Percentiles rank a stretch among this genome's conserved stretches.
Conservation (phyloP, 2,329 filamentous ascomycete genomes). For the Fusarium brevicatenulatum region DNA sequence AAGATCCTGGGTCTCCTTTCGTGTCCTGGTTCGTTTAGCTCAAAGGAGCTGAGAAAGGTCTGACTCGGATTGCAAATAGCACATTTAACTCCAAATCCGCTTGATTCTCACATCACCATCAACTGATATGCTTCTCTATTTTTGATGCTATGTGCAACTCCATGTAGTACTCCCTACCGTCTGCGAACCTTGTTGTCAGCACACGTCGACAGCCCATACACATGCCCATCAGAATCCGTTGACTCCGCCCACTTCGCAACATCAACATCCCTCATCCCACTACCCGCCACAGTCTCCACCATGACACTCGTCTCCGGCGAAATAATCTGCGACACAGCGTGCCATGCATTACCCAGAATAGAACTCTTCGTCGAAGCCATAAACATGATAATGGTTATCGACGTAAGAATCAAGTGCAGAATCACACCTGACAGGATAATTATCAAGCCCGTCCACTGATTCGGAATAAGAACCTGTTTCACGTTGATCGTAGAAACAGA, state of each 20-base stretch:
- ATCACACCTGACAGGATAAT: not conserved
- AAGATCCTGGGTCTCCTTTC: accelerated
- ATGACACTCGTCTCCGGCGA: slow-evolving; percentile 3
- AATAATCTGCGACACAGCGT: slow-evolving; percentile 16
- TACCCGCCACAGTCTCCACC: not conserved
- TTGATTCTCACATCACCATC: accelerated
- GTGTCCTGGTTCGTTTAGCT: accelerated
- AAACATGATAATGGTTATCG: not conserved
- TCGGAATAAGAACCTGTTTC: not conserved
- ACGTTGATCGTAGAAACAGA: not conserved
- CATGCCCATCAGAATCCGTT: not conserved
- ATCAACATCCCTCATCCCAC: slow-evolving; percentile 4
- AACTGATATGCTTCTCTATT: accelerated
- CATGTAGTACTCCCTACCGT: accelerated
- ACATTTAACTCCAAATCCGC: accelerated
- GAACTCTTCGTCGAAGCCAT: not conserved
- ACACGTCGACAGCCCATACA: not conserved
- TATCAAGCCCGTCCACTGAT: not conserved
- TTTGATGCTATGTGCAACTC: accelerated
- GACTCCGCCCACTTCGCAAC: slow-evolving; percentile 1
- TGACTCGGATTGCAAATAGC: accelerated
- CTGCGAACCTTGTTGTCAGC: not conserved
- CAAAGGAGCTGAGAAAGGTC: accelerated
- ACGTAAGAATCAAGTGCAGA: not conserved
- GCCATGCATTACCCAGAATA: slow-evolving; percentile 7